phyloP scores from a whole-genome alignment of 1,284 basidiomycete species.

The Cronartium quercuum region DNA sequence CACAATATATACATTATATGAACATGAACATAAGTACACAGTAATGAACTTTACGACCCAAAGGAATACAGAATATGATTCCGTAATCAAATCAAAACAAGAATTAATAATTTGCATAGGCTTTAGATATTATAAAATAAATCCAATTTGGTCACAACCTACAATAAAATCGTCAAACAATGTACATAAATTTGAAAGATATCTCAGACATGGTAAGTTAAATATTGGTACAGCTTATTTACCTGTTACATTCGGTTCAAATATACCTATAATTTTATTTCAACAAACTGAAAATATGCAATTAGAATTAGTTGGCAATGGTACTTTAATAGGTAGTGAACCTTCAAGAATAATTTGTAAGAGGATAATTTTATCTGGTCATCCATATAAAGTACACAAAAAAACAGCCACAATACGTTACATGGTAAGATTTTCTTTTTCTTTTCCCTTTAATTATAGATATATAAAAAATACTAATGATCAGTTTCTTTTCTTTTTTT shows the following conservation, averaged over 20 bases:
- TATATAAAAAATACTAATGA: not conserved
- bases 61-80: conserved; percentile 89
- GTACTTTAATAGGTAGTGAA: conserved; percentile 78
- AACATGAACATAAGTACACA: conserved; percentile 94
- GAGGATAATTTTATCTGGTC: conserved; percentile 84
- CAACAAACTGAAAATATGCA: conserved; percentile 45
- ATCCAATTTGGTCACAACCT: conserved; percentile 87
- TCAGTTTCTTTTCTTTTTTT: not conserved
- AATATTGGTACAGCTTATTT: conserved; percentile 79
- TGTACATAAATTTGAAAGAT: conserved; percentile 96
- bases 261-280: conserved; percentile 14
- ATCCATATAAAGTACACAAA: conserved; percentile 96
- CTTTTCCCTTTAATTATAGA: not conserved
- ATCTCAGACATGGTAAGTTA: conserved; percentile 72
- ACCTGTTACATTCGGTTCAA: conserved; percentile 75
- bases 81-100: conserved; percentile 87
- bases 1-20: conserved; percentile 72
- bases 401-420: conserved; percentile 95
- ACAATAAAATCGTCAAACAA: conserved; percentile 88
- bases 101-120: conserved; percentile 82
- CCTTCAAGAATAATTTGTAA: conserved; percentile 89
- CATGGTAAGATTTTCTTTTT: conserved; percentile 61
- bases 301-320: conserved; percentile 70
- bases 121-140: conserved; percentile 72
- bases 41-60: conserved; percentile 89